These are phyloP conservation scores for Tuber borchii DNA, from an alignment of 495 filamentous ascomycete genomes.

Conservation along the genomic window DNA sequence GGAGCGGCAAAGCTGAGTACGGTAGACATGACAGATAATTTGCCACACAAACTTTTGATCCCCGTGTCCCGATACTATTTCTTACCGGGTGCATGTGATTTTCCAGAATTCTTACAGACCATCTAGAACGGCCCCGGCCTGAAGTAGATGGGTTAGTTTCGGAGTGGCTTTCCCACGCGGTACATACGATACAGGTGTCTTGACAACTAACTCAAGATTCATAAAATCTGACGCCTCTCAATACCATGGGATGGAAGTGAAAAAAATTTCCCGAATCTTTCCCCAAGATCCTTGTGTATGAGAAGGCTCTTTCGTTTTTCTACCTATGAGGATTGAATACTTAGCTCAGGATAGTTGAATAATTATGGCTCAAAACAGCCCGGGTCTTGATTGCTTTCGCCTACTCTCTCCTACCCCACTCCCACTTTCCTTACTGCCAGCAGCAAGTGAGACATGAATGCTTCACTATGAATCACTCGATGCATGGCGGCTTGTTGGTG, in stretches of 20 bases:
- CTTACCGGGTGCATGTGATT: not conserved
- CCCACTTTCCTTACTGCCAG: not conserved
- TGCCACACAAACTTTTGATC: not conserved
- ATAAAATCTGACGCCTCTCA: too few species aligned
- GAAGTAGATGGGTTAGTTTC: not conserved
- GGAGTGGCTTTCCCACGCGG: not conserved
- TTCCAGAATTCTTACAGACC: not conserved
- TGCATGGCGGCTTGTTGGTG: too few species aligned
- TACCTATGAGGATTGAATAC: not conserved
- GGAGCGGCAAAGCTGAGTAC: too few species aligned
- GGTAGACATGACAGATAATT: too few species aligned
- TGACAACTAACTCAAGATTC: too few species aligned
- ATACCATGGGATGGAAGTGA: not conserved
- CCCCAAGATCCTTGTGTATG: too few species aligned
- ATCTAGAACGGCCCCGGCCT: not conserved
- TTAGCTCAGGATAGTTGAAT: not conserved
- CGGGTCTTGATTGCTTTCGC: not conserved
- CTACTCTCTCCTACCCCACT: not conserved
- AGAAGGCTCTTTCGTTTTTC: not conserved
- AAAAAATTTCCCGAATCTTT: not conserved
- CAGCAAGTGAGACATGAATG: not conserved
- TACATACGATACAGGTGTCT: too few species aligned
- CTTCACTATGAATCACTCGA: constrained; percentile 1
- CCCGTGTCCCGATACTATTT: not conserved
- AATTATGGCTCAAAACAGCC: not conserved